Evolutionary conservation across 257 asterid genomes (phyloP).

Genomic region (Primulina eburnea): DNA sequence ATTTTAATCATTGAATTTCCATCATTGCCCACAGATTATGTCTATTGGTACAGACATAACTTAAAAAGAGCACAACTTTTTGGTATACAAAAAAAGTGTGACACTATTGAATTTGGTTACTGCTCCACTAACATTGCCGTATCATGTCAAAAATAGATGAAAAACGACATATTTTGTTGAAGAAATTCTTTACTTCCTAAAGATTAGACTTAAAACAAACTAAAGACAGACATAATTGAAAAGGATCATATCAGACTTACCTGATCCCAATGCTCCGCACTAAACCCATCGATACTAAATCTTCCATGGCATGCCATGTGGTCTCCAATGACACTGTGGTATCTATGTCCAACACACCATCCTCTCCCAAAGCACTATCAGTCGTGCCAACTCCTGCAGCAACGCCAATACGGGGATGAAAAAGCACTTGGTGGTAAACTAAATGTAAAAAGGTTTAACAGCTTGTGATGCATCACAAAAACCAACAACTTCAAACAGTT

Average conservation of each 20-base stretch:
- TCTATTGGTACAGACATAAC: background rate
- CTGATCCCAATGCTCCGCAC: slow-evolving; percentile 70
- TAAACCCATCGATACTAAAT: slow-evolving; percentile 51
- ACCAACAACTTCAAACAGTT: background rate
- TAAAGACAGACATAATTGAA: background rate
- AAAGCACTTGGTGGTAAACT: background rate
- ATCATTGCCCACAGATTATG: background rate
- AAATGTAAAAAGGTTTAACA: background rate
- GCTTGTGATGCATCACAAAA: background rate
- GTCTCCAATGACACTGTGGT: slow-evolving; percentile 57
- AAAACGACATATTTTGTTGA: too few relatives aligned
- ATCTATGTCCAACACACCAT: slow-evolving; percentile 60
- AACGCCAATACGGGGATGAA: background rate
- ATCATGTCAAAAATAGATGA: background rate
- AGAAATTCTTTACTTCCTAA: too few relatives aligned
- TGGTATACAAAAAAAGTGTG: background rate
- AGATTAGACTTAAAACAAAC: background rate
- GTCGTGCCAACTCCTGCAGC: slow-evolving; percentile 54
- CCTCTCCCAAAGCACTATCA: slow-evolving; percentile 57
- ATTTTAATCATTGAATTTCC: too few relatives aligned
- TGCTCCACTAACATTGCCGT: background rate
- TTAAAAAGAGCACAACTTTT: background rate
- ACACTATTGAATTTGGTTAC: background rate
- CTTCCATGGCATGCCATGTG: slow-evolving; percentile 71
- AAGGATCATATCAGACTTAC: slow-evolving; percentile 19